Evolutionary conservation across 2,329 filamentous ascomycete genomes (phyloP).

Genomic region (Chaetomium olivaceum): DNA sequence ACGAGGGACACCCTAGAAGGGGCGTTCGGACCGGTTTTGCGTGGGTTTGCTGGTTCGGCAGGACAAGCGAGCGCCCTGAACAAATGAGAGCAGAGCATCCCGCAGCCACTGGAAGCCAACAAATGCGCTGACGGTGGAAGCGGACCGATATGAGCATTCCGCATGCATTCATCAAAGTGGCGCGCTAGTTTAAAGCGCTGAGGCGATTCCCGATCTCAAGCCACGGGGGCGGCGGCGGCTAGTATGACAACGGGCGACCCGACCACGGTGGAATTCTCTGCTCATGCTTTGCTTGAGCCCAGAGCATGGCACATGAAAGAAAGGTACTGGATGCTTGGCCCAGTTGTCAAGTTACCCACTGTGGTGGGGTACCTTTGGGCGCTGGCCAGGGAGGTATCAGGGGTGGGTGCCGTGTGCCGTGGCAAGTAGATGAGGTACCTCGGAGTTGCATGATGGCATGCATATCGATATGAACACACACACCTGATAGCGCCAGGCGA

Average conservation of each 20-base stretch:
- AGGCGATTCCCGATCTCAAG: neutral
- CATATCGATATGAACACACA: constrained; percentile 16
- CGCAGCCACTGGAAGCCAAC: constrained; percentile 22
- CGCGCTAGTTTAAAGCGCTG: constrained; percentile 10
- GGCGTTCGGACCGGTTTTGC: constrained; percentile 33
- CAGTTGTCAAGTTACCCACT: constrained; percentile 9
- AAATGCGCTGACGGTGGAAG: constrained; percentile 26
- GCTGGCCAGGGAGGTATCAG: constrained; percentile 6
- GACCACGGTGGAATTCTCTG: neutral
- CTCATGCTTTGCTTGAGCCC: neutral
- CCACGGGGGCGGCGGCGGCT: neutral
- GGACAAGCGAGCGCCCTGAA: constrained; percentile 21
- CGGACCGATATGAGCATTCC: constrained; percentile 28
- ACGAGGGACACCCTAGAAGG: constrained; percentile 17
- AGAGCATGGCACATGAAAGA: constrained; percentile 2
- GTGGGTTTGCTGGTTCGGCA: constrained; percentile 24
- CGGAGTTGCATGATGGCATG: constrained; percentile 22
- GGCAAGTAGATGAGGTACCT: constrained; percentile 22
- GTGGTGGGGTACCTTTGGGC: constrained; percentile 1
- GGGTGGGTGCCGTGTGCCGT: constrained; percentile 18
- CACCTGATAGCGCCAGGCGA: constrained; percentile 1
- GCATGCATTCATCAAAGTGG: constrained; percentile 22
- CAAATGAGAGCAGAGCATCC: constrained; percentile 23
- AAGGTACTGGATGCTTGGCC: constrained; percentile 9
- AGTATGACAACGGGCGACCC: neutral